phyloP scores from a whole-genome alignment of 345 rosid species.

The Anacardium occidentale region DNA sequence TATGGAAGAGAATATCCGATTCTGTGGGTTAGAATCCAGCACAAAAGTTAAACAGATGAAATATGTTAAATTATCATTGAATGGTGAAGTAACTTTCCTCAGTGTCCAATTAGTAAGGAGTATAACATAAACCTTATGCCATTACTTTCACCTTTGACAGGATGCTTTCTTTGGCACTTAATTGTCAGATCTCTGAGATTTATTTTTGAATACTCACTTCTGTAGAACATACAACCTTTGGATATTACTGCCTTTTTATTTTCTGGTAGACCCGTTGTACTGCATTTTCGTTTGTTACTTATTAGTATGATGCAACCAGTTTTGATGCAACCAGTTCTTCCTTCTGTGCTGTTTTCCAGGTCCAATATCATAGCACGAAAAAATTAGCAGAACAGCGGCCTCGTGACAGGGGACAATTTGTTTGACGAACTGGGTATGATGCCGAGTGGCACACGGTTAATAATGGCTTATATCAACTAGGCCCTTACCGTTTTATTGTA shows the following conservation, averaged over 20 bases:
- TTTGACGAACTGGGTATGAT: constrained; percentile 40
- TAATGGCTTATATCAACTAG: neutral
- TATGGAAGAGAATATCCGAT: neutral
- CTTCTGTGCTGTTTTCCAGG: constrained; percentile 37
- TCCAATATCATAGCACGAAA: constrained; percentile 62
- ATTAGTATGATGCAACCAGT: neutral
- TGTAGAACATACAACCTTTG: neutral
- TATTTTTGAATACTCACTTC: neutral
- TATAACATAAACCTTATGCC: neutral
- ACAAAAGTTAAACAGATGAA: neutral
- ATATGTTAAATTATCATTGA: neutral
- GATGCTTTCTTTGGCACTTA: neutral
- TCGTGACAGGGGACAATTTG: constrained; percentile 60
- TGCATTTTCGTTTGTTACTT: neutral
- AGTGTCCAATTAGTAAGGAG: neutral
- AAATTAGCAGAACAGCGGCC: constrained; percentile 66
- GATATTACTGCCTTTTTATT: neutral
- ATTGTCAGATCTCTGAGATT: neutral
- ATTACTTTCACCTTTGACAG: neutral
- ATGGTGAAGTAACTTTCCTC: neutral
- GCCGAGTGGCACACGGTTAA: neutral
- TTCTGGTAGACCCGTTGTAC: neutral
- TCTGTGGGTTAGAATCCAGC: neutral
- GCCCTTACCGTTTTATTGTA: neutral
- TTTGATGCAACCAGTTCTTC: neutral